Base-by-base conservation (phyloP, 805 yeast species). In the Candida saitoana region DNA sequence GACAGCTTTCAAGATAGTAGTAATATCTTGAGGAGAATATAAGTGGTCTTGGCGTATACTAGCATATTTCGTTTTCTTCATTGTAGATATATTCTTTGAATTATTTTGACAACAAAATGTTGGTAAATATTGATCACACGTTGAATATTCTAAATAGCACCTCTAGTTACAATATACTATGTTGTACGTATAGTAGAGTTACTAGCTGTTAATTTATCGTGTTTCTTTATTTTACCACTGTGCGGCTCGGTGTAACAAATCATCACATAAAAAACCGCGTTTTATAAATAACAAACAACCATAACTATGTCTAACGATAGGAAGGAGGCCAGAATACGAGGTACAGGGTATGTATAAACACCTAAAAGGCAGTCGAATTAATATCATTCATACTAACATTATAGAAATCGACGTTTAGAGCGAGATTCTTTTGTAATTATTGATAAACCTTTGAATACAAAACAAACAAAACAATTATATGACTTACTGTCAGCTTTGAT, bases 341-440 rank as follows among this genome's bases (percentile, higher is more conserved):
- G 74, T 18, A 60, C 72, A 17, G 73, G 69, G 73, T 67, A 69
- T 50, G 74, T 65, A 22, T 15, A 31, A 7, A 17, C 22, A 14
- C 17, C 14, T 9, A 18, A n/a, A 19, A 18, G 11, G 12, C 17
- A 7, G 39, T 18, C 7, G 36, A 8, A 14, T 38, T 24, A n/a
- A n/a, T n/a, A n/a, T n/a, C n/a, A n/a, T n/a, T 18, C 15, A 24
- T 25, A 20, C 24, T 20, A 24, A 36, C 25, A 22, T 36, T 30
- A 32, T 31, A 34, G 37, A 16, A 34, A 3, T 12, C 22, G 40
- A 20, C 24, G 17, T 39, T 17, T 39, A 5, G 36, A 39, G 14
- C 38, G 17, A 24, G 38, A 36, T 14, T 36, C 38, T n/a, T 36
- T 36, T 9, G 14, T 15, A 7, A 36, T 36, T 15, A 20, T 32